Evolutionary conservation across 2,329 filamentous ascomycete genomes (phyloP), one percentile per base, ranked within the genome.

Genomic region (Fusarium chlamydosporum): DNA sequence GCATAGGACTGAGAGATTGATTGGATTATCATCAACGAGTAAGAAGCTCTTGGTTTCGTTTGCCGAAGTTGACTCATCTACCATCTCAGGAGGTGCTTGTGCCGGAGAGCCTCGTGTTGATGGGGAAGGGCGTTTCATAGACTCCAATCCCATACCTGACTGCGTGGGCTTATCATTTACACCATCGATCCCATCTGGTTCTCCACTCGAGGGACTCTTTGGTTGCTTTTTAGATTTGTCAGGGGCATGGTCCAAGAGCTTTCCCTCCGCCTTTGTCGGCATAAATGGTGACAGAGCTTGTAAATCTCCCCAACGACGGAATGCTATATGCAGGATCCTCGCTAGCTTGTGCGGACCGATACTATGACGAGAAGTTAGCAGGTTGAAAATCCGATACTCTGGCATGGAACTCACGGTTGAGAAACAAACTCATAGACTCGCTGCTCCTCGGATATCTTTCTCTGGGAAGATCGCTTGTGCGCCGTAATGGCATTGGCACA

Each of bases 321-420:
- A 72, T 4, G 71, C 74, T 18, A 75, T 60, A 7, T 72, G 57
- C 9, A 81, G 67, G 4, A 76, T 72, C 27, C 77, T 76, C 4
- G 77, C 78, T 4, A 81, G 68, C 56, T 81, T 81, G n/a, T 78
- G 76, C 8, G 79, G 79, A 0, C 79, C 79, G 9, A 79, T 72
- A 4, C 78, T 55, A 33, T 66, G 16, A 61, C 10, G 11, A 15
- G 4, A n/a, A 33, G 33, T 51, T 48, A 58, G 23, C 33, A 37
- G 23, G 4, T 3, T 37, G 20, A 13, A 23, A 11, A 15, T 5
- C 23, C 11, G 6, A 5, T 0, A 31, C n/a, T 31, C 2, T 7
- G 4, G 11, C 4, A 4, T 11, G 2, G 7, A 16, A 76, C 79
- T 72, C 64, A 79, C 75, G 80, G 79, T 29, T 79, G 79, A 6